A percentile compares a stretch with the other conserved stretches of the same genome.
Evolutionary conservation across 2,329 filamentous ascomycete genomes (phyloP).

Genomic region (Diaporthe nobilis): DNA sequence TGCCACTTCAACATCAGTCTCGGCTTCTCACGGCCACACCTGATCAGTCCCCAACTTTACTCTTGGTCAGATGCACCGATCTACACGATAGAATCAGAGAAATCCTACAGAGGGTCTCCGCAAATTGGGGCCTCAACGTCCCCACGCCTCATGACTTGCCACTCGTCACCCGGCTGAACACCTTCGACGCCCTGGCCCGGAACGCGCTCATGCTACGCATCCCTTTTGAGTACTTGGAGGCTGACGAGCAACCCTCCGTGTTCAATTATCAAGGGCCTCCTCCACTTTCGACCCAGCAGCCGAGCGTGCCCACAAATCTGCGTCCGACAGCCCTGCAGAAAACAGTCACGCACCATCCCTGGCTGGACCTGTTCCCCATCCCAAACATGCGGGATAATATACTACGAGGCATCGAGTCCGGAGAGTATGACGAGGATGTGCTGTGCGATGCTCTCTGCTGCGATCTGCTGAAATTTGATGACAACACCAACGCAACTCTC

Average conservation of each 20-base stretch:
- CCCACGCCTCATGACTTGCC: background rate
- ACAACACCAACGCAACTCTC: background rate
- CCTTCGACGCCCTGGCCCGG: slow-evolving; percentile 20
- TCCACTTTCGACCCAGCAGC: background rate
- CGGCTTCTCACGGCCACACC: background rate
- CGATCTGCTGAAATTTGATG: background rate
- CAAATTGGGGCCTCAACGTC: background rate
- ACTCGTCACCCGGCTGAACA: background rate
- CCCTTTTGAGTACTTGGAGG: slow-evolving; percentile 6
- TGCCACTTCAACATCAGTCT: background rate
- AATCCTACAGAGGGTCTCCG: background rate
- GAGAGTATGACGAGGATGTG: background rate
- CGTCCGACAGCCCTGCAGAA: background rate
- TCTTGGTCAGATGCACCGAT: background rate
- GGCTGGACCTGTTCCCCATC: background rate
- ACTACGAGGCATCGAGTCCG: background rate
- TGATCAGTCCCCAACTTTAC: background rate
- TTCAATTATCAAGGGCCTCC: background rate
- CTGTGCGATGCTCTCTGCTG: slow-evolving; percentile 1
- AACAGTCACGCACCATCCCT: background rate
- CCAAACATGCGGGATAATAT: background rate
- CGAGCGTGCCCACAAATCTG: background rate
- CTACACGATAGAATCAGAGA: background rate
- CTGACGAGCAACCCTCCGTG: background rate
- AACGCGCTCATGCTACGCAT: background rate